phyloP scores from a whole-genome alignment of 805 yeast species.

The Brettanomyces naardenensis region DNA sequence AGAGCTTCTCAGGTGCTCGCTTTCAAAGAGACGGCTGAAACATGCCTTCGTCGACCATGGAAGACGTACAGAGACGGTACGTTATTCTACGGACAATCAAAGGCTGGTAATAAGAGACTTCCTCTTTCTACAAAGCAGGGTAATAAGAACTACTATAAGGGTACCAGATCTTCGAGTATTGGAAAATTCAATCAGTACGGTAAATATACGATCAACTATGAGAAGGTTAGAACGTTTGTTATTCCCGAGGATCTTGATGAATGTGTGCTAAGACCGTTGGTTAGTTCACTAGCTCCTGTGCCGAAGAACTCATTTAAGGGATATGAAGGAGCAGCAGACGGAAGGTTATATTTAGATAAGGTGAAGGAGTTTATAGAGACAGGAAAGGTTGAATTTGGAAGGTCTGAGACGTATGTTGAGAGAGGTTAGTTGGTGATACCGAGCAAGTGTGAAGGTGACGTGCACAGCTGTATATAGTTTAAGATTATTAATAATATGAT shows the following conservation, averaged over 20 bases:
- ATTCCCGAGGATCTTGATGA: constrained; percentile 47
- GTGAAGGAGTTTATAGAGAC: constrained; percentile 67
- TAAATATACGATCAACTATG: constrained; percentile 71
- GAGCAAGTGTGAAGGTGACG: no score
- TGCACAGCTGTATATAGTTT: not conserved
- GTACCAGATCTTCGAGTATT: constrained; percentile 91
- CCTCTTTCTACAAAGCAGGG: constrained; percentile 90
- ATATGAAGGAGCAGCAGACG: constrained; percentile 59
- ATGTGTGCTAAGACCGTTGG: constrained; percentile 57
- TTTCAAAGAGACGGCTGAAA: constrained; percentile 8
- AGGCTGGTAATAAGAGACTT: constrained; percentile 75
- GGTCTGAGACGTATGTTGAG: constrained; percentile 22
- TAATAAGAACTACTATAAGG: constrained; percentile 89
- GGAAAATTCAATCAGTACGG: constrained; percentile 76
- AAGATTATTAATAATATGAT: no score
- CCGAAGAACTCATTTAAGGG: constrained; percentile 64
- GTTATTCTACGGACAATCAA: constrained; percentile 71
- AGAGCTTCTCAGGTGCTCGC: constrained; percentile 4
- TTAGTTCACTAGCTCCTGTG: constrained; percentile 65
- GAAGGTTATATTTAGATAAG: constrained; percentile 63
- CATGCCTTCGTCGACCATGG: constrained; percentile 78
- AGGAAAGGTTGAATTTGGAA: constrained; percentile 45
- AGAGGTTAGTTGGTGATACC: constrained; percentile 18
- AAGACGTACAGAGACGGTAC: constrained; percentile 76
- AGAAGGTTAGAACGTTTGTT: constrained; percentile 82